These are phyloP conservation scores for Leucoagaricus sp. DNA, from an alignment of 1,284 basidiomycete species.

Conservation along the genomic window DNA sequence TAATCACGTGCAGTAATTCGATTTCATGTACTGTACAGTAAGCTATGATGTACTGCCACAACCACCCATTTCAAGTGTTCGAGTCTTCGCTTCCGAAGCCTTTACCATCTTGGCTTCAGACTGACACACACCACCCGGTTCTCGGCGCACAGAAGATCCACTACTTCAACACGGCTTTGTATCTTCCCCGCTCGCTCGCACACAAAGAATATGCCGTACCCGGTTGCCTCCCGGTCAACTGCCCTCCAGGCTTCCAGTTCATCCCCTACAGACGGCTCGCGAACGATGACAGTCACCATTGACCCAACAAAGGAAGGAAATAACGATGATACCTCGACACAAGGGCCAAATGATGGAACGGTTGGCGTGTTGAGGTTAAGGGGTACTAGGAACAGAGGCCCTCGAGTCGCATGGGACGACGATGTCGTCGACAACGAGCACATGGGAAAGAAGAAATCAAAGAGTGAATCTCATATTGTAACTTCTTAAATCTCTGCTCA, in stretches of 20 bases:
- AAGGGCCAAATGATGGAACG: constrained; percentile 14
- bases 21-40: too few relatives aligned
- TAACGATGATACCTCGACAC: constrained; percentile 19
- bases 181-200: background rate
- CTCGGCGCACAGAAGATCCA: too few relatives aligned
- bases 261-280: constrained; percentile 54
- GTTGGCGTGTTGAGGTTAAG: constrained; percentile 57
- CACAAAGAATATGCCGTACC: background rate
- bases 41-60: too few relatives aligned
- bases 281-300: constrained; percentile 53
- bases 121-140: too few relatives aligned
- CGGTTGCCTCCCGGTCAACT: constrained; percentile 21
- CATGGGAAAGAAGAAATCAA: constrained; percentile 78
- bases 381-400: constrained; percentile 43
- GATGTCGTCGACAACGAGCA: constrained; percentile 85
- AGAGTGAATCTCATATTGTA: too few relatives aligned
- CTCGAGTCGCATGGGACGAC: constrained; percentile 74
- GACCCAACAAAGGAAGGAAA: constrained; percentile 40
- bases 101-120: too few relatives aligned
- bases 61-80: too few relatives aligned
- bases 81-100: too few relatives aligned
- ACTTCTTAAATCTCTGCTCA: too few relatives aligned
- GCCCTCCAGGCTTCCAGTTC: constrained; percentile 36
- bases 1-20: too few relatives aligned
- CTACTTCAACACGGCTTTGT: too few relatives aligned